Evolutionary conservation across 345 rosid species (phyloP).

Genomic region (Dipteronia dyeriana): DNA sequence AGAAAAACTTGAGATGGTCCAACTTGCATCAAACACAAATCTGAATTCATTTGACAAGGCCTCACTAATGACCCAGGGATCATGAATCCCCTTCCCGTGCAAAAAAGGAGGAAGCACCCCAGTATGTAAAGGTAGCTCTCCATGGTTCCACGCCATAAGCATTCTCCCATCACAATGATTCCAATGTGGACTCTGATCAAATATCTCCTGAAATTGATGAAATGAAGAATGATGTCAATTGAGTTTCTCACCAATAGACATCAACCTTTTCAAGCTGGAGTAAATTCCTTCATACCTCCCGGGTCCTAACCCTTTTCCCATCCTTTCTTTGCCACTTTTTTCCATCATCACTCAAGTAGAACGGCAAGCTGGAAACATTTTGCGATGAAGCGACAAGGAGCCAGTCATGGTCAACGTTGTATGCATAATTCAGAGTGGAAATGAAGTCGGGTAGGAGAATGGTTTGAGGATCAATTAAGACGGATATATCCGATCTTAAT

Average conservation of each 20-base stretch:
- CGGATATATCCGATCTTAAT: constrained; percentile 53
- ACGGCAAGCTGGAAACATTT: constrained; percentile 53
- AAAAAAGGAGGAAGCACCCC: constrained; percentile 89
- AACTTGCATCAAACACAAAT: constrained; percentile 81
- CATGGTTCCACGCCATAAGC: constrained; percentile 80
- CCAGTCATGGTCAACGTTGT: constrained; percentile 61
- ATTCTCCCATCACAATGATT: constrained; percentile 48
- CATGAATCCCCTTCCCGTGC: constrained; percentile 64
- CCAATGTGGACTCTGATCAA: constrained; percentile 32
- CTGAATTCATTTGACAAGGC: constrained; percentile 59
- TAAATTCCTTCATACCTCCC: constrained; percentile 57
- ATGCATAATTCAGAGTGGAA: constrained; percentile 55
- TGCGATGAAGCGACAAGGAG: constrained; percentile 69
- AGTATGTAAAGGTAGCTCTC: constrained; percentile 54
- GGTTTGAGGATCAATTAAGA: constrained; percentile 54
- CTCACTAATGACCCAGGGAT: constrained; percentile 72
- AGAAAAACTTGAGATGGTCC: constrained; percentile 54
- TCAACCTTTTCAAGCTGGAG: constrained; percentile 30
- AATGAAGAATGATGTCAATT: constrained; percentile 37
- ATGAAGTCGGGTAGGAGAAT: constrained; percentile 61
- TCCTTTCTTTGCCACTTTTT: constrained; percentile 55
- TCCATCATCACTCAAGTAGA: constrained; percentile 52
- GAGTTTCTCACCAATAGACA: constrained; percentile 15
- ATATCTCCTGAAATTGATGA: constrained; percentile 72
- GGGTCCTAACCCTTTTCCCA: constrained; percentile 44